Evolutionary conservation across 768 basidiomycete species (phyloP).

Genomic region (Pulveroboletus sp.): DNA sequence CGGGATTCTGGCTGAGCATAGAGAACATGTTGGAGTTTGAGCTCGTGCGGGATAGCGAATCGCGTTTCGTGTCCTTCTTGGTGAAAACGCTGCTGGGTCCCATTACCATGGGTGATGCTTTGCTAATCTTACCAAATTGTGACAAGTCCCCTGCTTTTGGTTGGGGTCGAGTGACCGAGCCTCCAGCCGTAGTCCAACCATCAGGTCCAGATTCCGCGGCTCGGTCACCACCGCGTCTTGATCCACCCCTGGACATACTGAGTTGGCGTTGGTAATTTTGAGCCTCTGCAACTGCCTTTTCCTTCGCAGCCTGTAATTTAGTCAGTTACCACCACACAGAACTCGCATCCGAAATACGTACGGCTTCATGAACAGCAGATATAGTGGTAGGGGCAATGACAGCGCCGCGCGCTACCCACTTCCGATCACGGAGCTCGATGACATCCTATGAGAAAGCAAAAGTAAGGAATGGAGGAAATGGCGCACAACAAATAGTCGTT

Average conservation of each 20-base stretch:
- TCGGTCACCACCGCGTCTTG: conserved; percentile 77
- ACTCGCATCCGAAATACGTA: conserved; percentile 36
- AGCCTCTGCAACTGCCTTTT: conserved; percentile 63
- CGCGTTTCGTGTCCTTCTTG: conserved; percentile 65
- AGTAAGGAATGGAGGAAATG: neutral
- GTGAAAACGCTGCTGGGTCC: conserved; percentile 84
- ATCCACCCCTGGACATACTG: conserved; percentile 87
- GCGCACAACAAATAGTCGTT: conserved; percentile 20
- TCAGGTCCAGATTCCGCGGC: conserved; percentile 65
- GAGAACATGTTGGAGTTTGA: conserved; percentile 87
- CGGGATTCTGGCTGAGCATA: conserved; percentile 65
- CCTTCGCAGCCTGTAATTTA: conserved; percentile 65
- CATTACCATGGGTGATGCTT: conserved; percentile 66
- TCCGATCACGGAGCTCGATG: conserved; percentile 78
- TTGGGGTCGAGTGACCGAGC: conserved; percentile 47
- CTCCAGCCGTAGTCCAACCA: conserved; percentile 79
- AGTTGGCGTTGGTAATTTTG: conserved; percentile 55
- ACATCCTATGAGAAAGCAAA: conserved; percentile 60
- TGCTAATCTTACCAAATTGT: conserved; percentile 83
- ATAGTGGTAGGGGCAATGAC: conserved; percentile 82
- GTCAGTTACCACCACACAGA: neutral
- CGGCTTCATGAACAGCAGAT: conserved; percentile 82
- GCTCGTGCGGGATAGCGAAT: conserved; percentile 72
- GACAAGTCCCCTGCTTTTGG: conserved; percentile 83
- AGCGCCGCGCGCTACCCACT: conserved; percentile 71